Base-by-base conservation (phyloP, 306 rosid species). In the Cucurbita moschata region DNA sequence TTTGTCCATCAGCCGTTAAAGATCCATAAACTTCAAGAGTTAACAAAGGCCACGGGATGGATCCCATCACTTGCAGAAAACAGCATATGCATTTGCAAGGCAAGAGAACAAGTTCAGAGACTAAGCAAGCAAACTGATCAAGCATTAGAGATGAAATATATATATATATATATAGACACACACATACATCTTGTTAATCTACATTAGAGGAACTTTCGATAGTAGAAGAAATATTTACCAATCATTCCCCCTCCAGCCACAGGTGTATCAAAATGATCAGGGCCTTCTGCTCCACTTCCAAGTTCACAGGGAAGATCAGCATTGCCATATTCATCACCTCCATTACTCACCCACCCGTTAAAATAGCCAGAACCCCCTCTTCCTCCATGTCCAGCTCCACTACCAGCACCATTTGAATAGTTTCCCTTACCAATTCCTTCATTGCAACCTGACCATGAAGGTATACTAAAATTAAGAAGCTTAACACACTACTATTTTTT, bases 341-440 rank as follows among this genome's bases (percentile, higher is more conserved):
- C 98, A 73, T 68, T 73, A 83, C 94, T 85, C 79, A 79, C 76
- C 84, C 83, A 82, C 79, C 98, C 97, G 21, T 87, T 83, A 85
- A 83, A 90, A 84, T 84, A 88, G 57, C 98, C 98, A 68, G 97
- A 89, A 19, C 98, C 98, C 65, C 98, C 98, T 86, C 85, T 84
- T 82, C 98, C 98, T 72, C 98, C 98, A 85, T 94, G 96, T 64
- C 98, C 98, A 78, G 97, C 98, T 71, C 98, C 98, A 75, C 98
- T 95, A 53, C 97, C 97, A 85, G 98, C 92, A 81, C 98, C 98
- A 83, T 91, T 89, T 77, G 92, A 84, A 85, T 86, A 94, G 85
- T 87, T 94, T 60, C 97, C 98, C 81, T 88, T 94, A 63, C 98
- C 98, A 80, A 94, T 82, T 75, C 98, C 98, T 74, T 81, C 88